Percentiles rank a stretch among this genome's conserved stretches.
Evolutionary conservation across 441 rosid genomes (phyloP).

Genomic region (Heliophila coronopifolia): DNA sequence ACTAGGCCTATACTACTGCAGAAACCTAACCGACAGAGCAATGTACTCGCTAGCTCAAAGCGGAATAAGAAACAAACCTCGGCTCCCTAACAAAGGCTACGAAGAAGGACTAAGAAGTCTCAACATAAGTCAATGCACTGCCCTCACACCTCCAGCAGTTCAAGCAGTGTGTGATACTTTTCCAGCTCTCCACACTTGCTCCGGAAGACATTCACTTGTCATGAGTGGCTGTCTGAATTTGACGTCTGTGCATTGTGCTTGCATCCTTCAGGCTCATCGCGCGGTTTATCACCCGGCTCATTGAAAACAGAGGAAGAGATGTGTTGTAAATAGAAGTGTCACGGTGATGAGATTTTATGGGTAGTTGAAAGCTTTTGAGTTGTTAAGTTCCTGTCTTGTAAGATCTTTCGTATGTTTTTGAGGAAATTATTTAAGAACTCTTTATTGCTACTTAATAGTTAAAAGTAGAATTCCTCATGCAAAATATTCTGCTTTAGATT

Average conservation of each 20-base stretch:
- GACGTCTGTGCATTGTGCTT: conserved; percentile 87
- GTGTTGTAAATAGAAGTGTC: conserved; percentile 13
- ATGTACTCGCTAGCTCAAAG: conserved; percentile 76
- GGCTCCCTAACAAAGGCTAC: too few relatives aligned
- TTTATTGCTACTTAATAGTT: background rate
- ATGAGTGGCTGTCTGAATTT: conserved; percentile 89
- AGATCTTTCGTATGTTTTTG: background rate
- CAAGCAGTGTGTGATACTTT: conserved; percentile 87
- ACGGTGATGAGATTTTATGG: conserved; percentile 11
- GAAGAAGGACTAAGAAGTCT: conserved; percentile 78
- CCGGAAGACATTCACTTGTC: conserved; percentile 84
- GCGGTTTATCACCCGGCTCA: conserved; percentile 48
- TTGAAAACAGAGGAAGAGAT: conserved; percentile 24
- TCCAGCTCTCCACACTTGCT: conserved; percentile 93
- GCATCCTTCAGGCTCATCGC: conserved; percentile 70
- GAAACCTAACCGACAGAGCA: conserved; percentile 76
- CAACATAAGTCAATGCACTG: conserved; percentile 95
- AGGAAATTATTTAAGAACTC: background rate
- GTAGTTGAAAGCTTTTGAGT: conserved; percentile 4
- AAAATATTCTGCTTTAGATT: too few relatives aligned
- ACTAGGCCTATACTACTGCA: conserved; percentile 77
- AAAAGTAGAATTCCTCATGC: background rate
- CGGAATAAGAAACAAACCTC: conserved; percentile 64
- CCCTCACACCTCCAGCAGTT: conserved; percentile 83
- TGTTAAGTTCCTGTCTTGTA: conserved; percentile 1